Evolutionary conservation across 1,284 basidiomycete species (phyloP), one percentile per base, ranked within the genome.

Genomic region (Trichosporon ovoides): DNA sequence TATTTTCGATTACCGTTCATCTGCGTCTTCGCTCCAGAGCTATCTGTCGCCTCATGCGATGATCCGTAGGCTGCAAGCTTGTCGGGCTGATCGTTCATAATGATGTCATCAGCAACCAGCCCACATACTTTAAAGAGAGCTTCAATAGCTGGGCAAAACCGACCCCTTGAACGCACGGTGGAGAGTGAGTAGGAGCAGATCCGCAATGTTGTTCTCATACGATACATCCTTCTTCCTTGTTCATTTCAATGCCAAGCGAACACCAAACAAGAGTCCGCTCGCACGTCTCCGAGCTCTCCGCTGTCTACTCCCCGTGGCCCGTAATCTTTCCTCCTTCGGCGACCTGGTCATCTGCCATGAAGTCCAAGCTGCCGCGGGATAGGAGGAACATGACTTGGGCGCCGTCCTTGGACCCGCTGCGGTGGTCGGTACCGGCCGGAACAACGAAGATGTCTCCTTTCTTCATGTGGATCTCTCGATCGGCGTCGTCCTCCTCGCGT

Each of bases 381-480:
- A 57, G 35, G n/a, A 52, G 28, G 10, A 57, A 57, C 56, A 57
- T 53, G 22, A 57, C 56, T 16, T 34, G 28, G 13, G 56, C 56
- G 7, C 56, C 56, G 7, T 46, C 24, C n/a, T 37, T 50, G 33
- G 24, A n/a, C n/a, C 34, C 38, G 11, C 22, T 31, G 11, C 56
- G 38, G 20, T 57, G 56, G 20, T 51, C 56, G 14, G 56, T 57
- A 19, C 38, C 38, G 14, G 28, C 14, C 1, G 56, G 51, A 18
- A 57, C 56, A 35, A 57, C 56, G 35, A 57, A 57, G 16, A 57
- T 19, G 38, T 57, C 56, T 3, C 56, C 56, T 34, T 52, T 52
- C 16, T 13, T 18, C 7, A 57, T 19, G 9, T 48, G 24, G 31
- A n/a, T 10, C 7, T 28, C 18, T 10, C n/a, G 46, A 4, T 40